Evolutionary conservation across 2,329 filamentous ascomycete species (phyloP), one percentile per base, ranked within the genome.

Genomic region (Fusarium sp.): DNA sequence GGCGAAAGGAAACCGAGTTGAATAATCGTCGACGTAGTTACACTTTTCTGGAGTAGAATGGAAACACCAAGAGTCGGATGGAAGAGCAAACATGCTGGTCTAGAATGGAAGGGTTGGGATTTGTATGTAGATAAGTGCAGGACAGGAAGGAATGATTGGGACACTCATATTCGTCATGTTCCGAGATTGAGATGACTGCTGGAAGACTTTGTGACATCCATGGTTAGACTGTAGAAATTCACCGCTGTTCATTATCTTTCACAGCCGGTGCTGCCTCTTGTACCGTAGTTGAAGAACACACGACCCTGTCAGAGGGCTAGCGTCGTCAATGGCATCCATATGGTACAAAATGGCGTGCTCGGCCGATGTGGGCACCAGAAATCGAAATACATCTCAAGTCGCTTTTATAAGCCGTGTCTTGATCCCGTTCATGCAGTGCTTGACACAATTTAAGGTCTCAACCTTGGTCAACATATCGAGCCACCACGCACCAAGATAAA

Each of bases 291-390:
- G 22, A 24, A 24, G 3, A 24, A 17, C 7, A 33, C 28, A 46
- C 5, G 3, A 6, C 3, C 33, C n/a, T 3, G 2, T 20, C 7
- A 45, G n/a, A 15, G 2, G 8, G 3, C 5, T 8, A 24, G 4
- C 4, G 3, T 6, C 1, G 5, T 1, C 8, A 33, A 46, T 46
- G 17, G 5, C 26, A 46, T 46, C 2, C 14, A 11, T 3, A 20
- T 33, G 11, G 44, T 10, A 28, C 5, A 5, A 20, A 46, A 46
- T 46, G 44, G 18, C 44, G 44, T 46, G 44, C 44, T 46, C 6
- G 5, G n/a, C 5, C 11, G 5, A 20, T 46, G 44, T 28, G 44
- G 44, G 7, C 18, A 31, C 1, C 6, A 18, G 3, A 15, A 20
- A 4, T 11, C 11, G 17, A 18, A 46, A 18, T 3, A 0, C 8